Conservation (phyloP, 2,329 filamentous ascomycete genomes). For the Fonsecaea pedrosoi region DNA sequence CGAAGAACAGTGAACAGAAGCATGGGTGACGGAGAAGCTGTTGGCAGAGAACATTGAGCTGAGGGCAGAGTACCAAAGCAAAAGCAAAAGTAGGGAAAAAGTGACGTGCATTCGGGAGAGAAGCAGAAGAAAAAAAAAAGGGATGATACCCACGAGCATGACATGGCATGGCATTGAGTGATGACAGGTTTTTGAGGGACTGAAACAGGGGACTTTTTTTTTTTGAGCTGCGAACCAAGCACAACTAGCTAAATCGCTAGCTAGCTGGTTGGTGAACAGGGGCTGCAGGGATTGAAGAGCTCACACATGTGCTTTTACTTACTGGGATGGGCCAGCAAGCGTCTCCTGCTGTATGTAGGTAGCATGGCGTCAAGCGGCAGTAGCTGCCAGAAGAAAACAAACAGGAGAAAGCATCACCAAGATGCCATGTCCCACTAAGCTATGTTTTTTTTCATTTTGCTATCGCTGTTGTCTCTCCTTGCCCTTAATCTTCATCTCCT, state of each 20-base stretch:
- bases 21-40: neutral
- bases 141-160: slow-evolving; percentile 29
- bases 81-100: neutral
- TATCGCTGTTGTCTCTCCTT: slow-evolving; percentile 14
- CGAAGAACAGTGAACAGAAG: neutral
- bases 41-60: neutral
- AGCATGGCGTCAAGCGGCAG: neutral
- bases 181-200: slow-evolving; percentile 10
- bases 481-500: slow-evolving; percentile 55
- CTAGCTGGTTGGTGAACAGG: no score
- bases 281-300: neutral
- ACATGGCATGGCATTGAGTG: slow-evolving; percentile 22
- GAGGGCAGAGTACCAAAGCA: neutral
- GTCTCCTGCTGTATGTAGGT: neutral
- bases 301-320: neutral
- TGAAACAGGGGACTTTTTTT: neutral
- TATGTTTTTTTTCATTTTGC: slow-evolving; percentile 19
- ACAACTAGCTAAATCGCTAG: neutral
- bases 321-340: neutral
- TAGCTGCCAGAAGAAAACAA: neutral
- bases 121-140: no score
- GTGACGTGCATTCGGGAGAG: neutral
- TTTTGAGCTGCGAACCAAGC: neutral
- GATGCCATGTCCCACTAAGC: neutral
- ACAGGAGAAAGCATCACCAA: neutral